Percentiles rank a stretch among this genome's conserved stretches.
phyloP scores from a whole-genome alignment of 2,329 filamentous ascomycete genomes.

The Nigrospora sphaerica region DNA sequence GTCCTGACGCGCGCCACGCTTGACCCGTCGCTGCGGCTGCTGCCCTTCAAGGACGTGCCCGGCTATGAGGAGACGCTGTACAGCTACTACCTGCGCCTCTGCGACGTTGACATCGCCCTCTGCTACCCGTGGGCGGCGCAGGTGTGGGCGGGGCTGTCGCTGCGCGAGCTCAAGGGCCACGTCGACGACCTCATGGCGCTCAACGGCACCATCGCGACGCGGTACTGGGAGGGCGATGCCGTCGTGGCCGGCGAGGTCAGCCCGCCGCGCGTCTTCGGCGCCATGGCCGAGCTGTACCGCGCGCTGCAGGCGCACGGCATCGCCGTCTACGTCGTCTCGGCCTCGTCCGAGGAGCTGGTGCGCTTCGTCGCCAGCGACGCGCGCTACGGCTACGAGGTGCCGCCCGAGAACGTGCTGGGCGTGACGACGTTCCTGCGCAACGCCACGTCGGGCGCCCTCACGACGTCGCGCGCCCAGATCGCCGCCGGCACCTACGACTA shows the following conservation, averaged over 20 bases:
- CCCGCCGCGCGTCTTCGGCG: constrained; percentile 28
- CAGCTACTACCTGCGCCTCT: constrained; percentile 37
- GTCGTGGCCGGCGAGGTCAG: constrained; percentile 19
- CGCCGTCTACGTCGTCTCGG: constrained; percentile 33
- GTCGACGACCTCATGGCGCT: constrained; percentile 39
- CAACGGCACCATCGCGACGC: constrained; percentile 23
- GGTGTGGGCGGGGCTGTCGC: constrained; percentile 31
- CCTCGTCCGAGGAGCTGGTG: constrained; percentile 35
- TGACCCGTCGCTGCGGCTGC: constrained; percentile 30
- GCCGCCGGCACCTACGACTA: constrained; percentile 25
- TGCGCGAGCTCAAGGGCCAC: constrained; percentile 37
- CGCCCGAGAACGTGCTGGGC: constrained; percentile 34
- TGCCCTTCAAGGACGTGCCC: constrained; percentile 32
- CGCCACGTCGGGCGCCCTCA: constrained; percentile 18
- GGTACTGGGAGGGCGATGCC: constrained; percentile 24
- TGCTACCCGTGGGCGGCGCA: constrained; percentile 37
- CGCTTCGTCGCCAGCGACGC: constrained; percentile 37
- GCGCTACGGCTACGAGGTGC: constrained; percentile 37
- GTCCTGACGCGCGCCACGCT: constrained; percentile 31
- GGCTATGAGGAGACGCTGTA: constrained; percentile 31
- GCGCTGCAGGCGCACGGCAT: constrained; percentile 34
- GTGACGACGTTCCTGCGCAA: constrained; percentile 30
- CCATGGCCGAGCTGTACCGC: constrained; percentile 36
- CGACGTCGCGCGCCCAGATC: constrained; percentile 31
- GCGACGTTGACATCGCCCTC: constrained; percentile 30